These are phyloP conservation scores for Claviceps africana DNA, from an alignment of 2,329 filamentous ascomycete genomes.

Conservation along the genomic window DNA sequence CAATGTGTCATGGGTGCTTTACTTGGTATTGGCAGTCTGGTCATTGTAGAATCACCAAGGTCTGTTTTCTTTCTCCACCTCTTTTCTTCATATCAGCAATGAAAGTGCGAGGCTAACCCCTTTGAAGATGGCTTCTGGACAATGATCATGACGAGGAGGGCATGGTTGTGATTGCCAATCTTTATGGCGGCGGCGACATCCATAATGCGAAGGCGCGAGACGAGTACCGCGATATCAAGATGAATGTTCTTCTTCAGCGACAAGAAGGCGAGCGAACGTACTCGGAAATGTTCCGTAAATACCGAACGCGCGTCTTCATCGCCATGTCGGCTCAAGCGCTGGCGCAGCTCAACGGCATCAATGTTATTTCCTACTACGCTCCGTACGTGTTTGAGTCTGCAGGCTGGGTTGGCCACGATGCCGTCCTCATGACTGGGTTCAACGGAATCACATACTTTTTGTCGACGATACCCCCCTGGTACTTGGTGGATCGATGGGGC, in stretches of 20 bases:
- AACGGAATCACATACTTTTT: constrained; percentile 82
- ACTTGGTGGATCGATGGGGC: constrained; percentile 85
- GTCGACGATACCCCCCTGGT: constrained; percentile 93
- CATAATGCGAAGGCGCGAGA: constrained; percentile 85
- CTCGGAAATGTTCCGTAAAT: constrained; percentile 84
- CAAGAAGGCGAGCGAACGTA: constrained; percentile 93
- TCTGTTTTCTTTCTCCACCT: constrained; percentile 24
- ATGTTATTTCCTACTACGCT: constrained; percentile 98
- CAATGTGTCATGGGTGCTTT: constrained; percentile 90
- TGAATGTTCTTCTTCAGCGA: constrained; percentile 83
- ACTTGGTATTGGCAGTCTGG: constrained; percentile 69
- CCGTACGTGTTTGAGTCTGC: constrained; percentile 93
- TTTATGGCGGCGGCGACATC: constrained; percentile 91
- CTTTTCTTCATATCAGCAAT: not conserved
- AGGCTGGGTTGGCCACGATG: constrained; percentile 82
- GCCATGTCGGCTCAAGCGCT: constrained; percentile 96
- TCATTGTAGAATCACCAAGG: constrained; percentile 95
- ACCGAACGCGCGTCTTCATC: constrained; percentile 85
- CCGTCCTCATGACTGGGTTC: constrained; percentile 93
- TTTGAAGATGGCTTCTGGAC: constrained; percentile 75
- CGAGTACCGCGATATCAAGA: constrained; percentile 97
- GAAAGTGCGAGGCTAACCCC: not conserved
- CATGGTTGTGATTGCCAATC: constrained; percentile 93
- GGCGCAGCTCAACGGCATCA: constrained; percentile 95
- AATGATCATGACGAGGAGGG: constrained; percentile 98